Percentiles rank a stretch among this genome's conserved stretches.
These are phyloP conservation scores for Nicotiana knightiana DNA, from an alignment of 257 asterid genomes.

Conservation along the genomic window DNA sequence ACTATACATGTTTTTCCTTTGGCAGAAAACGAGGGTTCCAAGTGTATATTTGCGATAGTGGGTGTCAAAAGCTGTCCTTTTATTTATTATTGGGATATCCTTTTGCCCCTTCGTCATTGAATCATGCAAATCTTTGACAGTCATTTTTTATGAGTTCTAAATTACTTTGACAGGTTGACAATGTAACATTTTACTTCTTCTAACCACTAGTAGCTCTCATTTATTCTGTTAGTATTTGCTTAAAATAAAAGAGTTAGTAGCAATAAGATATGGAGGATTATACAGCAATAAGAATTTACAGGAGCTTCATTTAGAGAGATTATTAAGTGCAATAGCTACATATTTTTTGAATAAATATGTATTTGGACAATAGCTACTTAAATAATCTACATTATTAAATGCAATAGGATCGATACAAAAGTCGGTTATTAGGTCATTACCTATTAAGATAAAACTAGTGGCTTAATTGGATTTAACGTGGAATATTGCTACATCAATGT, in stretches of 20 bases:
- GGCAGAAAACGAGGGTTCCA: neutral
- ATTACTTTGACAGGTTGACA: neutral
- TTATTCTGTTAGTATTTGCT: too few species aligned
- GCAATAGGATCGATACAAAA: neutral
- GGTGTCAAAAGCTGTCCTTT: neutral
- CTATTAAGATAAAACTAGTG: neutral
- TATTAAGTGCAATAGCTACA: neutral
- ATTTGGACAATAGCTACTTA: neutral
- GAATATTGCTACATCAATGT: neutral
- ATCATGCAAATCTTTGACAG: neutral
- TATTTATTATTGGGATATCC: neutral
- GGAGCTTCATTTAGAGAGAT: neutral
- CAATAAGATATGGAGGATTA: neutral
- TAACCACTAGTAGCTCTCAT: neutral
- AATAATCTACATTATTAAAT: neutral
- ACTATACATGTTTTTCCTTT: neutral
- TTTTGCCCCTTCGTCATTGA: neutral
- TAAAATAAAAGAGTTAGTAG: too few species aligned
- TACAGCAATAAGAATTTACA: neutral
- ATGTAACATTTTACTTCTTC: neutral
- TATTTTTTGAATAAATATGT: too few species aligned
- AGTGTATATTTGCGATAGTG: neutral
- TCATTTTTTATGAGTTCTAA: neutral
- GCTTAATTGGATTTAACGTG: neutral
- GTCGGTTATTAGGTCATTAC: neutral